Evolutionary conservation across 202 grass and related monocot species (phyloP), one percentile per base, ranked within the genome.

Genomic region (Carex arenaria): DNA sequence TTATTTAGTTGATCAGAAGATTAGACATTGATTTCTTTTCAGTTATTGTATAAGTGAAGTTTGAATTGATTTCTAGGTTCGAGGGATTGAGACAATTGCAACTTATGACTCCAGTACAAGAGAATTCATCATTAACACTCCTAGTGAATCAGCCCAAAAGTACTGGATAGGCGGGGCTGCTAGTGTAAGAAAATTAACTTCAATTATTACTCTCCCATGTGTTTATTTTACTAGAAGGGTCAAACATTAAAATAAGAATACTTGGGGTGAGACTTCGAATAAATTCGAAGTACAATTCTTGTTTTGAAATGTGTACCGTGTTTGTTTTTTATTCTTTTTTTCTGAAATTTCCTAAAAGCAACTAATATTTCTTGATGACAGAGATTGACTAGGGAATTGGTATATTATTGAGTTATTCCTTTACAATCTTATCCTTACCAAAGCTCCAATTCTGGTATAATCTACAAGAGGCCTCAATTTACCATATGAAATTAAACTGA

Each of bases 131-230:
- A 92, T 98, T 83, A 95, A 89, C 80, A 98, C 93, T 83, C 95
- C 95, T 80, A 95, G 85, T 64, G 95, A 98, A 90, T 95, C 95
- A 86, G 95, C 95, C 78, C 95, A 98, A 71, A 98, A 98, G 40
- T 98, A 98, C 83, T 98, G 95, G 95, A 98, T 98, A 84, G 95
- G 93, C 79, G 95, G 95, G 82, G 95, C 95, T 80, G 95, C 95
- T 86, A 93, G 93, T 78, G 95, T 98, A 85, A 87, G 90, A 80
- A 47, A 28, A 20, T 10, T 43, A 52, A 66, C 80, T 82, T 69
- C 7, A 67, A 56, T 13, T 82, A 30, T 67, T 53, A 53, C 26
- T 69, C 34, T 65, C 19, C 67, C 23, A 20, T 52, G 14, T 82
- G 42, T 67, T 56, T 67, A 34, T 68, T 15, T 38, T 38, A 40